These are phyloP conservation scores for Candida tibetensis DNA, from an alignment of 805 yeast species.

Conservation along the genomic window DNA sequence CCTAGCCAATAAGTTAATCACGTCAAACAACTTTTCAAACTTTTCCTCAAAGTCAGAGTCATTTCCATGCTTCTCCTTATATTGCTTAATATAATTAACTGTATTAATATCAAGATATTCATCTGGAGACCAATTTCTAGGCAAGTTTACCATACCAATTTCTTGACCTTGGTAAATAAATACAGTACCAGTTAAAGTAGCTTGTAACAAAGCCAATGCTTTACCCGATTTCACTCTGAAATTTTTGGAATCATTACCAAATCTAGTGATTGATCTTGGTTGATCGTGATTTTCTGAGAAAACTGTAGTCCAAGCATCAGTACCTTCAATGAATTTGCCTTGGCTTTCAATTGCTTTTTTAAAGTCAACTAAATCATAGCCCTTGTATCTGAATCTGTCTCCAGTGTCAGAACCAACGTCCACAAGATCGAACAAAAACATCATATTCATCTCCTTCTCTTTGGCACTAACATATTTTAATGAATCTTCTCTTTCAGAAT, in stretches of 20 bases:
- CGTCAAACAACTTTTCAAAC: conserved; percentile 28
- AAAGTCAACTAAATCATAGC: conserved; percentile 36
- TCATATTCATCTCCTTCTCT: conserved; percentile 40
- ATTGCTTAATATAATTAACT: conserved; percentile 39
- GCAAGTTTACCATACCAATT: conserved; percentile 52
- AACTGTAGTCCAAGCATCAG: conserved; percentile 58
- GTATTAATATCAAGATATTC: conserved; percentile 53
- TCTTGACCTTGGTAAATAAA: conserved; percentile 64
- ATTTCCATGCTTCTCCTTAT: conserved; percentile 22
- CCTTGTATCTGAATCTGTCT: conserved; percentile 34
- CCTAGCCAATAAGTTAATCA: conserved; percentile 41
- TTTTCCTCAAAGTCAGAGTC: conserved; percentile 19
- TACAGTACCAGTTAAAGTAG: conserved; percentile 51
- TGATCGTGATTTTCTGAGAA: conserved; percentile 61
- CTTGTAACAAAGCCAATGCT: conserved; percentile 44
- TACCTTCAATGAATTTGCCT: conserved; percentile 39
- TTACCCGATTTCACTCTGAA: conserved; percentile 41
- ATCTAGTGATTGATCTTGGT: conserved; percentile 51
- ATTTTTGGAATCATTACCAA: conserved; percentile 42
- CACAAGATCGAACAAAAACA: conserved; percentile 35
- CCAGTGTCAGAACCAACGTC: conserved; percentile 37
- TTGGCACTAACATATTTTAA: conserved; percentile 42
- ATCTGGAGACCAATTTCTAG: conserved; percentile 43
- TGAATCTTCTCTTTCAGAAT: conserved; percentile 39
- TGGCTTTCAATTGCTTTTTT: conserved; percentile 26